Percentiles rank a stretch among this genome's conserved stretches.
Conservation (phyloP, 371 early-diverging fungal species). For the Apophysomyces elegans region DNA sequence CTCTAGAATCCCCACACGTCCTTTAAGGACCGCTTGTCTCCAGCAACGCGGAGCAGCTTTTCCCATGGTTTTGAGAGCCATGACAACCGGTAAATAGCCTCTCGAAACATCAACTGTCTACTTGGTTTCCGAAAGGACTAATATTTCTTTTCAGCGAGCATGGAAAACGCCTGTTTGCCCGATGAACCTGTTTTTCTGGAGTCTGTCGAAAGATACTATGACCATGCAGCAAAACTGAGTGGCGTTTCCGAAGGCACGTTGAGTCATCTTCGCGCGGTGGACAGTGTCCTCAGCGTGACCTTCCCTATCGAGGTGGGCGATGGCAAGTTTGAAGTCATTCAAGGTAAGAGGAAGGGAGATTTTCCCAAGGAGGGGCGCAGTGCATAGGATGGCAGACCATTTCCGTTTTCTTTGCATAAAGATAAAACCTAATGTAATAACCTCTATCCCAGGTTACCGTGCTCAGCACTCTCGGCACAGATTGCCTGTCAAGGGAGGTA, state of each 20-base stretch:
- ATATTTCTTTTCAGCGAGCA: slow-evolving; percentile 42
- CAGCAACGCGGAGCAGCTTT: slow-evolving; percentile 13
- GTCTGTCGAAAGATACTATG: slow-evolving; percentile 81
- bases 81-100: slow-evolving; percentile 32
- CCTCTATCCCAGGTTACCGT: slow-evolving; percentile 65
- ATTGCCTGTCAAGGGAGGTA: slow-evolving; percentile 89
- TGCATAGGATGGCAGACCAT: background rate
- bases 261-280: slow-evolving; percentile 80
- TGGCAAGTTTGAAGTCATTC: slow-evolving; percentile 77
- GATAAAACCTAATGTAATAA: too few relatives aligned
- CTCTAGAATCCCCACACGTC: background rate
- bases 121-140: background rate
- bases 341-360: slow-evolving; percentile 36
- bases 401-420: background rate
- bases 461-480: slow-evolving; percentile 91
- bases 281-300: slow-evolving; percentile 79
- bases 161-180: slow-evolving; percentile 67
- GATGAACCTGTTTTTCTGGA: slow-evolving; percentile 81
- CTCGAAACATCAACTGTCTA: background rate
- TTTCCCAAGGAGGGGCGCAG: background rate
- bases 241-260: slow-evolving; percentile 70
- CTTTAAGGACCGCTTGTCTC: background rate
- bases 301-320: slow-evolving; percentile 85
- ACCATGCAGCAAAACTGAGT: slow-evolving; percentile 76
- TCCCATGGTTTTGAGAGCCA: slow-evolving; percentile 25